Conservation (phyloP, 805 yeast genomes). For the Metschnikowia sp. region DNA sequence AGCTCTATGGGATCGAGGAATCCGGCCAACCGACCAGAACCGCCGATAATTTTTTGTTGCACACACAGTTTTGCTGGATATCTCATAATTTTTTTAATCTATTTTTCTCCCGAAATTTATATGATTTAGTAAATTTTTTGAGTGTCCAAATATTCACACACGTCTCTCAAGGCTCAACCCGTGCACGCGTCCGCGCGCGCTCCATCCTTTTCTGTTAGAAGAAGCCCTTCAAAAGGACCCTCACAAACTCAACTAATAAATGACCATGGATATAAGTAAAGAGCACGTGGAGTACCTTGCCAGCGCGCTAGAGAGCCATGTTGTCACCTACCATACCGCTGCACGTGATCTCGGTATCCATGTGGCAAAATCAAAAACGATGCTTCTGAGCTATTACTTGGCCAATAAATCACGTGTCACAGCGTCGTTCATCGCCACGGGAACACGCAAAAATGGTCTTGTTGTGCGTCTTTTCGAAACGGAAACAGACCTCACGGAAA, state of each 20-base stretch:
- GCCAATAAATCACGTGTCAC: slow-evolving; percentile 32
- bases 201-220: no score
- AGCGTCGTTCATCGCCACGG: slow-evolving; percentile 43
- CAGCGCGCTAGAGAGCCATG: slow-evolving; percentile 6
- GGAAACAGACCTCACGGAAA: slow-evolving; percentile 23
- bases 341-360: slow-evolving; percentile 40
- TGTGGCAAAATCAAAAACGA: slow-evolving; percentile 35
- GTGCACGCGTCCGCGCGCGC: no score
- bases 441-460: slow-evolving; percentile 20
- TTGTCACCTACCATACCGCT: slow-evolving; percentile 41
- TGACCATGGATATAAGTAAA: slow-evolving; percentile 33
- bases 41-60: no score
- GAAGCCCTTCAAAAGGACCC: no score
- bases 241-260: neutral
- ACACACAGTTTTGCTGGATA: no score
- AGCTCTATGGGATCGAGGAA: no score
- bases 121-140: no score
- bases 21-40: no score
- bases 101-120: no score
- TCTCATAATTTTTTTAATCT: no score
- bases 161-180: no score
- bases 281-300: slow-evolving; percentile 32
- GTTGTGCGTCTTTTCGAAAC: slow-evolving; percentile 23
- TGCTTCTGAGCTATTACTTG: slow-evolving; percentile 37
- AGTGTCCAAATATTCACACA: no score